Evolutionary conservation across 2,329 filamentous ascomycete species (phyloP).

Genomic region (Magnaporthiopsis poae): DNA sequence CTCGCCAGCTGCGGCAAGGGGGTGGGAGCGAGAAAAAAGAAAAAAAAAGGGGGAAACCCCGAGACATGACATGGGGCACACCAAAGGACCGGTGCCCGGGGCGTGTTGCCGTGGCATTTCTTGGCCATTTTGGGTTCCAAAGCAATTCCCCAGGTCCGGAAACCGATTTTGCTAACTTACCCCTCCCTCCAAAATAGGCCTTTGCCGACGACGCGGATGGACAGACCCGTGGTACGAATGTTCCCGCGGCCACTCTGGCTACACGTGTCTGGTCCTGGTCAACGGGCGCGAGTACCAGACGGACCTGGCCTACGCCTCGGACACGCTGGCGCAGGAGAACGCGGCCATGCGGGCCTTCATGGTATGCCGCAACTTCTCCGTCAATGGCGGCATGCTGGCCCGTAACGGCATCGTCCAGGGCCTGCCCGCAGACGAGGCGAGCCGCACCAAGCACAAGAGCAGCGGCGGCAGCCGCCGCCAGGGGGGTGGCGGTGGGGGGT

Average conservation of each 20-base stretch:
- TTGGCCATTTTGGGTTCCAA: no score
- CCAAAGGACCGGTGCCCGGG: no score
- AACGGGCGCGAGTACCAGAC: constrained; percentile 96
- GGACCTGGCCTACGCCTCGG: constrained; percentile 72
- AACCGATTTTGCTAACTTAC: constrained; percentile 19
- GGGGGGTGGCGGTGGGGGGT: constrained; percentile 5
- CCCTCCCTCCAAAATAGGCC: constrained; percentile 47
- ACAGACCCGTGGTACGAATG: constrained; percentile 80
- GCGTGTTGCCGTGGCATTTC: no score
- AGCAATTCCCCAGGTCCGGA: neutral
- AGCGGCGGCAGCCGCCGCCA: constrained; percentile 35
- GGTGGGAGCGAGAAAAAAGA: neutral
- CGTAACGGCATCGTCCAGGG: constrained; percentile 60
- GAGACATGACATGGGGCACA: no score
- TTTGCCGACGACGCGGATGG: constrained; percentile 92
- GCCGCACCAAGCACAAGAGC: constrained; percentile 37
- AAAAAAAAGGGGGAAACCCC: no score
- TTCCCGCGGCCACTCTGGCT: constrained; percentile 64
- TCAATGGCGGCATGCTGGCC: constrained; percentile 84
- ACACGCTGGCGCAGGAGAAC: constrained; percentile 77
- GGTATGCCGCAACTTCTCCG: constrained; percentile 94
- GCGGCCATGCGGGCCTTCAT: constrained; percentile 94
- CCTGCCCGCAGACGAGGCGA: constrained; percentile 45
- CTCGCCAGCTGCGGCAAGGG: neutral
- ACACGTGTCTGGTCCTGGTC: constrained; percentile 82